Conservation (phyloP, 176 grass and related monocot genomes). For the Neostapfia colusana region DNA sequence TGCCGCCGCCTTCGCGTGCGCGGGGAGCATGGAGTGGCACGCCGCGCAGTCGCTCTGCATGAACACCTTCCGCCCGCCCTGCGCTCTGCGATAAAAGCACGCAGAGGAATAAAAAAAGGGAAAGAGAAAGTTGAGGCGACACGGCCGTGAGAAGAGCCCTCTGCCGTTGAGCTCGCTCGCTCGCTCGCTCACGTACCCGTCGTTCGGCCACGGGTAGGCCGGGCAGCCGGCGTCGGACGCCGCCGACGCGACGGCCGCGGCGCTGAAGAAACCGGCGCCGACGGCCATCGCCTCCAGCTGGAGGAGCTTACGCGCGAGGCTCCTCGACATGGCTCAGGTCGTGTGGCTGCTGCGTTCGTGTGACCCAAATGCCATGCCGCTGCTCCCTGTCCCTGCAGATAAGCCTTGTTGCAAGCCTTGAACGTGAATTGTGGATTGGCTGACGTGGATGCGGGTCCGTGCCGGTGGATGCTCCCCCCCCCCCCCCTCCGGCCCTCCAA, state of each 20-base stretch:
- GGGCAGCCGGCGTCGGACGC: conserved; percentile 20
- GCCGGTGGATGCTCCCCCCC: too few species aligned
- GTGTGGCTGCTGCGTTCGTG: neutral
- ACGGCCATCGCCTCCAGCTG: neutral
- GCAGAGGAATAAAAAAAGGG: too few species aligned
- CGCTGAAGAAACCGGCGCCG: conserved; percentile 10
- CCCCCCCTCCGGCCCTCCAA: too few species aligned
- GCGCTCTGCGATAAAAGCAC: too few species aligned
- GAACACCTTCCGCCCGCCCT: conserved; percentile 53
- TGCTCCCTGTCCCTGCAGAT: neutral
- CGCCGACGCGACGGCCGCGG: conserved; percentile 31
- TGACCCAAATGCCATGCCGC: neutral
- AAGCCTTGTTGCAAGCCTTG: neutral
- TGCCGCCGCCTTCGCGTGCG: neutral
- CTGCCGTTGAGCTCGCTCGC: too few species aligned
- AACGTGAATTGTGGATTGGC: too few species aligned
- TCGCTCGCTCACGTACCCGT: conserved; percentile 46
- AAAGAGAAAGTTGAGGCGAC: too few species aligned
- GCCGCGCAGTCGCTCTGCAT: conserved; percentile 60
- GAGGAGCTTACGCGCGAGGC: neutral
- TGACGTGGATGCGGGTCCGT: too few species aligned
- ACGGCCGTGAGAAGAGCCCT: too few species aligned
- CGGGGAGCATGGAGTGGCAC: conserved; percentile 64
- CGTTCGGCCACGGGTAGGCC: conserved; percentile 57
- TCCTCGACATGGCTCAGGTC: neutral